Percentiles rank a stretch among this genome's conserved stretches.
phyloP scores from a whole-genome alignment of 1,284 basidiomycete species.

The Puccinia triticina region DNA sequence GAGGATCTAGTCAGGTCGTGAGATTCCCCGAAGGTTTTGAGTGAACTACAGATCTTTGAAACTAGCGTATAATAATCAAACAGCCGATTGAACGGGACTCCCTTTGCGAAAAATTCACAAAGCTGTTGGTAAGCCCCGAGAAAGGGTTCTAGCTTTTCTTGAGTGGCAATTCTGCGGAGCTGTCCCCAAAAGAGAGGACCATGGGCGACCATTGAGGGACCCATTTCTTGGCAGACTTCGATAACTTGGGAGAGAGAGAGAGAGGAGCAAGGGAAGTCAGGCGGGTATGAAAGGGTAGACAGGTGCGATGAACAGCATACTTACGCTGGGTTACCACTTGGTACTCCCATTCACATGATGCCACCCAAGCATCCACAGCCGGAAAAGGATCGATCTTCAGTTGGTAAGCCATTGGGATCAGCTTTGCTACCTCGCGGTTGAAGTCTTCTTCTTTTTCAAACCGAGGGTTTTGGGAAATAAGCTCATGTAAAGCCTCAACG shows the following conservation, averaged over 20 bases:
- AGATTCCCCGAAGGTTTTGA: not conserved
- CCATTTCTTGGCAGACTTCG: not conserved
- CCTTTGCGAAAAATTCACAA: not conserved
- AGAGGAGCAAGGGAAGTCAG: too few species aligned
- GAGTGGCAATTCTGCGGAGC: not conserved
- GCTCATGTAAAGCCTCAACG: too few species aligned
- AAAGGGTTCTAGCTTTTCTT: not conserved
- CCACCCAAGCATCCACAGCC: too few species aligned
- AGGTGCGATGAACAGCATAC: too few species aligned
- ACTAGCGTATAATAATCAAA: not conserved
- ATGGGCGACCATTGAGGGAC: not conserved
- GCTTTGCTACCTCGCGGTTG: too few species aligned
- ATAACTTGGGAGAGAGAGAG: constrained; percentile 3
- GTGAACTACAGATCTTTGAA: not conserved
- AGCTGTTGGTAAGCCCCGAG: not conserved
- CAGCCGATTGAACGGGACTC: not conserved
- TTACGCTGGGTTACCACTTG: too few species aligned
- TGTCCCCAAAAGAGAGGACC: not conserved
- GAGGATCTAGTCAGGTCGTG: not conserved
- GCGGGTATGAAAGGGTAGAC: too few species aligned
- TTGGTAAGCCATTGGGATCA: too few species aligned
- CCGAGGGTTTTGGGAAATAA: too few species aligned
- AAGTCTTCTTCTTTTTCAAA: too few species aligned
- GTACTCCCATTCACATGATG: too few species aligned
- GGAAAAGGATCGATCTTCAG: too few species aligned